Conservation (phyloP, 306 rosid genomes). For the Rosa lucieae region DNA sequence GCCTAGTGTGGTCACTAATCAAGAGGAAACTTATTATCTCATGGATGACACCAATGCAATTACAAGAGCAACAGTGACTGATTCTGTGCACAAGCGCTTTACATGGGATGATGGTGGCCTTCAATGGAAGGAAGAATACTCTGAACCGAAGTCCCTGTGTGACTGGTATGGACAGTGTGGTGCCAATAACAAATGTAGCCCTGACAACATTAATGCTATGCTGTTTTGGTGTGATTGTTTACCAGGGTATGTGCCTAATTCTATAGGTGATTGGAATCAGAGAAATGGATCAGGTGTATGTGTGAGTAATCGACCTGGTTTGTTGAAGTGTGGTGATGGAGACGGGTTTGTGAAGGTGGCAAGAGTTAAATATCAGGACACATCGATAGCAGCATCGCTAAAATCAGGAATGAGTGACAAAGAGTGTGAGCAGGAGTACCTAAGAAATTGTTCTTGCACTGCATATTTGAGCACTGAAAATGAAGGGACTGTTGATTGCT, state of each 20-base stretch:
- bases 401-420: conserved; percentile 17
- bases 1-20: neutral
- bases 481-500: conserved; percentile 37
- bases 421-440: conserved; percentile 40
- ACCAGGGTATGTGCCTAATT: conserved; percentile 51
- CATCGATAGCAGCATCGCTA: conserved; percentile 26
- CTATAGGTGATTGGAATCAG: conserved; percentile 31
- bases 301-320: conserved; percentile 28
- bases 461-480: conserved; percentile 37
- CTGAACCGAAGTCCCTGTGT: conserved; percentile 31
- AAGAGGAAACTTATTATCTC: neutral
- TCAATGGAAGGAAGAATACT: neutral
- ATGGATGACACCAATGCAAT: neutral
- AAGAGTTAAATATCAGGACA: conserved; percentile 47
- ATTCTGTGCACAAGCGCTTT: neutral
- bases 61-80: neutral
- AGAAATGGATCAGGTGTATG: conserved; percentile 54
- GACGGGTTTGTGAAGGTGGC: conserved; percentile 47
- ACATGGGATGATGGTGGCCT: neutral
- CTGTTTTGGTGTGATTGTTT: conserved; percentile 44
- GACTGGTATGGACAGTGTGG: conserved; percentile 51
- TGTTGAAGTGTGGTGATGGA: conserved; percentile 36
- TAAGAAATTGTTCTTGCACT: conserved; percentile 48
- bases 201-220: conserved; percentile 17
- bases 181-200: conserved; percentile 43